phyloP scores from a whole-genome alignment of 1,139 yeast genomes.

The Nadsonia starkeyi-henricii region DNA sequence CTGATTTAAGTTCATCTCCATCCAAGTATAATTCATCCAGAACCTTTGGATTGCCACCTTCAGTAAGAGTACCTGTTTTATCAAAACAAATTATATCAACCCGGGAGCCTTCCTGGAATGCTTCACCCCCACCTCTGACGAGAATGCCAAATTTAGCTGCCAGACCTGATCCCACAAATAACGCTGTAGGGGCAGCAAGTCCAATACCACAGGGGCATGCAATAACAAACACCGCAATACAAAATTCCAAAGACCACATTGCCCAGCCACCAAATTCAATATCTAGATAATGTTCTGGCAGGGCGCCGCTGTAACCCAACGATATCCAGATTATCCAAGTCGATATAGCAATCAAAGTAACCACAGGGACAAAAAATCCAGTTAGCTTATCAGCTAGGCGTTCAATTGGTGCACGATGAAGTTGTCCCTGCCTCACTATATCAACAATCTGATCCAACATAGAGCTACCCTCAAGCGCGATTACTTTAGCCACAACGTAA shows the following conservation, averaged over 20 bases:
- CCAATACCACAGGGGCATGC: slow-evolving; percentile 94
- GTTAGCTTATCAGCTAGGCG: slow-evolving; percentile 57
- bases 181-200: slow-evolving; percentile 82
- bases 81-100: slow-evolving; percentile 59
- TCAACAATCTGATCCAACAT: slow-evolving; percentile 55
- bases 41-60: slow-evolving; percentile 37
- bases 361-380: slow-evolving; percentile 59
- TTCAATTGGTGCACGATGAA: slow-evolving; percentile 63
- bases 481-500: slow-evolving; percentile 42
- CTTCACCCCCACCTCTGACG: slow-evolving; percentile 72
- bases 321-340: slow-evolving; percentile 61
- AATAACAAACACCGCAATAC: slow-evolving; percentile 69
- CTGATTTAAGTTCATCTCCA: background rate
- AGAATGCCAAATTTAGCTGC: slow-evolving; percentile 71
- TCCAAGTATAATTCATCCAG: slow-evolving; percentile 28
- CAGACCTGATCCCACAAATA: slow-evolving; percentile 80
- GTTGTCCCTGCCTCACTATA: slow-evolving; percentile 62
- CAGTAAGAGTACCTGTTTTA: slow-evolving; percentile 66
- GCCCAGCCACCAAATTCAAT: slow-evolving; percentile 63
- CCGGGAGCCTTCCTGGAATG: slow-evolving; percentile 62
- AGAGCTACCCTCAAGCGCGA: slow-evolving; percentile 50
- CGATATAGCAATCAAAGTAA: slow-evolving; percentile 41
- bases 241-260: slow-evolving; percentile 64
- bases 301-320: slow-evolving; percentile 39
- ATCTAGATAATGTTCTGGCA: slow-evolving; percentile 45